Percentiles rank a stretch among this genome's conserved stretches.
These are phyloP conservation scores for Pythium scleroteichum DNA, from an alignment of 352 stramenopile genomes.

Conservation along the genomic window DNA sequence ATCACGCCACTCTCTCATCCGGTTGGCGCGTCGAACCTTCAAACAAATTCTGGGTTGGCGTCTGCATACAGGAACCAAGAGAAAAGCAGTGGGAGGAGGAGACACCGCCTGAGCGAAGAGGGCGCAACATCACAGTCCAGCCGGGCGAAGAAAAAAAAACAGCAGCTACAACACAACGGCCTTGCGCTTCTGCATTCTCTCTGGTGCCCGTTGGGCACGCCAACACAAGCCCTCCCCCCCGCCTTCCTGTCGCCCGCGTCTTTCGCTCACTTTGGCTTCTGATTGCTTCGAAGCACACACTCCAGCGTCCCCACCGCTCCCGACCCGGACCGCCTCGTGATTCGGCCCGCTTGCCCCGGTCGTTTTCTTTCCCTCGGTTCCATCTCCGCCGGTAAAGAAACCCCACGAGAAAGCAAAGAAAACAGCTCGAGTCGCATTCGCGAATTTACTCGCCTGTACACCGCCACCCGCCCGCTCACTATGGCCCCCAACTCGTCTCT, in stretches of 20 bases:
- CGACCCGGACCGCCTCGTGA: not conserved
- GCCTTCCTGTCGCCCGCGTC: constrained; percentile 6
- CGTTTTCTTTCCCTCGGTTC: constrained; percentile 26
- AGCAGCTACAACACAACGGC: constrained; percentile 30
- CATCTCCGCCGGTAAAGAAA: constrained; percentile 20
- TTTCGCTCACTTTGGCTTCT: constrained; percentile 35
- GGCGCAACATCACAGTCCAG: constrained; percentile 16
- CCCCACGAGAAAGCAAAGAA: constrained; percentile 16
- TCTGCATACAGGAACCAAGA: constrained; percentile 17
- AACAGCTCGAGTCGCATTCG: constrained; percentile 36
- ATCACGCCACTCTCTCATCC: constrained; percentile 17
- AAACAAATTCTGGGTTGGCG: constrained; percentile 34
- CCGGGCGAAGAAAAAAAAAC: constrained; percentile 29
- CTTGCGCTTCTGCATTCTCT: constrained; percentile 24
- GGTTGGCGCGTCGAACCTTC: constrained; percentile 28
- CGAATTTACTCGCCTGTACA: constrained; percentile 32
- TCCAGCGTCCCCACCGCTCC: constrained; percentile 10
- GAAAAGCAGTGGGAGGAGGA: constrained; percentile 10
- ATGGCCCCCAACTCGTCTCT: constrained; percentile 68
- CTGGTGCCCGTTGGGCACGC: constrained; percentile 27
- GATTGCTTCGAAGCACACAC: constrained; percentile 31
- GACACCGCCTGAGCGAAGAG: constrained; percentile 11
- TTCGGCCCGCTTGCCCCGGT: not conserved
- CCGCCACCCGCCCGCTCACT: constrained; percentile 10
- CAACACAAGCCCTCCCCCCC: constrained; percentile 3